These are phyloP conservation scores for Beta lomatogona DNA, from an alignment of 179 eudicot genomes.

Conservation along the genomic window DNA sequence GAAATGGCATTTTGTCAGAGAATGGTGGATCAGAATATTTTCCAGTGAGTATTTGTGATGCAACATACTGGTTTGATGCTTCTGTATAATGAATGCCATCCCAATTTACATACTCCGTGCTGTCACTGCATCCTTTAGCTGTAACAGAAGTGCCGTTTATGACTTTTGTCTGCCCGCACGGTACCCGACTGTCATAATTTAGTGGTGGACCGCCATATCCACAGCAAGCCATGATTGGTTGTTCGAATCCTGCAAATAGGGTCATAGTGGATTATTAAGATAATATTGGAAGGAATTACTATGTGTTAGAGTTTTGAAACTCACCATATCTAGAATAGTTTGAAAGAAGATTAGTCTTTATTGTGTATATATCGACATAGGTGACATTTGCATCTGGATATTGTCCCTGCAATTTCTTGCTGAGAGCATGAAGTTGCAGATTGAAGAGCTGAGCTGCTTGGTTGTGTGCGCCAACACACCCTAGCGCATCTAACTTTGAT, in stretches of 20 bases:
- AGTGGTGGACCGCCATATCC: constrained; percentile 49
- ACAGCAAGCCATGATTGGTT: constrained; percentile 70
- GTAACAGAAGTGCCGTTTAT: constrained; percentile 49
- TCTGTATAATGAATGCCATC: constrained; percentile 95
- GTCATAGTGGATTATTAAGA: constrained; percentile 2
- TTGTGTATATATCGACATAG: constrained; percentile 65
- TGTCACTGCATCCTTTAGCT: constrained; percentile 67
- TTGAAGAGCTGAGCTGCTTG: constrained; percentile 84
- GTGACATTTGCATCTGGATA: constrained; percentile 68
- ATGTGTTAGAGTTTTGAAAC: constrained; percentile 26
- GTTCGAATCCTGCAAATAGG: constrained; percentile 41
- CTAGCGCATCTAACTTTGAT: constrained; percentile 67
- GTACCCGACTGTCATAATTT: constrained; percentile 42
- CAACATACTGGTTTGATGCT: constrained; percentile 81
- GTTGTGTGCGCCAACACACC: constrained; percentile 78
- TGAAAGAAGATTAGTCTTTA: constrained; percentile 71
- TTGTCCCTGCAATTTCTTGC: constrained; percentile 61
- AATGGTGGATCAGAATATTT: constrained; percentile 90
- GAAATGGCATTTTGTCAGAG: constrained; percentile 79
- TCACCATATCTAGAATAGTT: constrained; percentile 82
- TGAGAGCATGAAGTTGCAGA: constrained; percentile 80
- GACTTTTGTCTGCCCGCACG: constrained; percentile 44
- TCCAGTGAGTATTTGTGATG: constrained; percentile 80
- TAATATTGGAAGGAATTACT: neutral
- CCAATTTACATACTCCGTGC: constrained; percentile 71